A percentile compares a stretch with the other conserved stretches of the same genome.
Evolutionary conservation across 148 eudicot genomes (phyloP).

Genomic region (Vaccinium macrocarpon): DNA sequence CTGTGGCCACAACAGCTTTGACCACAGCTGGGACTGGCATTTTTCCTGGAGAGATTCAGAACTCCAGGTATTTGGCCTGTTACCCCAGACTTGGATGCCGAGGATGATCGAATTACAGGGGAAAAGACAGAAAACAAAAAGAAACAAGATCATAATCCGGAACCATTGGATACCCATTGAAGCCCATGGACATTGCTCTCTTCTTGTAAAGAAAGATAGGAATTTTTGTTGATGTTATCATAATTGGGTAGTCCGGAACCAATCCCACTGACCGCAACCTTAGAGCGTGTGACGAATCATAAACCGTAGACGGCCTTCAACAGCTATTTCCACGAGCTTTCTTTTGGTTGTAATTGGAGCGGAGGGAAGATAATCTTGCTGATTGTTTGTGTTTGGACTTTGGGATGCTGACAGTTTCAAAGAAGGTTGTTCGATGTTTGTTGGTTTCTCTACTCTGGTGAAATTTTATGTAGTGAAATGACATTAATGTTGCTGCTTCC

Average conservation of each 20-base stretch:
- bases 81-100: not conserved
- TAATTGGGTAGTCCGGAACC: not conserved
- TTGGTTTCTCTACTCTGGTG: constrained; percentile 6
- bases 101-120: not conserved
- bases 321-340: not conserved
- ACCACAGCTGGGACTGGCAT: constrained; percentile 6
- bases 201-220: not conserved
- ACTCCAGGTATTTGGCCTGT: constrained; percentile 15
- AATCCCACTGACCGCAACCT: not conserved
- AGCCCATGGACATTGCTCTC: not conserved
- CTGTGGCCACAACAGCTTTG: constrained; percentile 29
- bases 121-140: not conserved
- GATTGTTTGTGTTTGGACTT: too few species aligned
- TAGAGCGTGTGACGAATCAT: not conserved
- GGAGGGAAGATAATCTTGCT: too few species aligned
- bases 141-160: not conserved
- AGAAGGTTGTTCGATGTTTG: constrained; percentile 17
- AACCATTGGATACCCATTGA: not conserved
- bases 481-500: constrained; percentile 1
- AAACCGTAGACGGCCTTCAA: not conserved
- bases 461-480: constrained; percentile 10
- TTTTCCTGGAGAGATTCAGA: not conserved
- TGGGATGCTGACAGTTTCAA: constrained; percentile 21
- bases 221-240: not conserved
- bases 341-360: not conserved